Evolutionary conservation across 768 basidiomycete genomes (phyloP).

Genomic region (Boletus tomentosulus): DNA sequence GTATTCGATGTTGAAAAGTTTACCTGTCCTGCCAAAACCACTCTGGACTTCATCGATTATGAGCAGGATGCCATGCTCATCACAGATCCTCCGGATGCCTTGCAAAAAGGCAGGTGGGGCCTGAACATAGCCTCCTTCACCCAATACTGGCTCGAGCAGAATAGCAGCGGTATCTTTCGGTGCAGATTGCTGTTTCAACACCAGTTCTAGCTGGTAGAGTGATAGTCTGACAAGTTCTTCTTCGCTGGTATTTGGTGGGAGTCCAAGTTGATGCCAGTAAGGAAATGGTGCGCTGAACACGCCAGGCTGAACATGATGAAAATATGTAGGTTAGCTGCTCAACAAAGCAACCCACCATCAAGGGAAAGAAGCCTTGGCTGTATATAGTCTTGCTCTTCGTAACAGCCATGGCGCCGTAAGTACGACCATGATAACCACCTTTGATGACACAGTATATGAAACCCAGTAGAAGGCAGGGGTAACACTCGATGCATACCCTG

Average conservation of each 20-base stretch:
- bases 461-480: background rate
- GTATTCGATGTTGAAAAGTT: constrained; percentile 76
- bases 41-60: constrained; percentile 87
- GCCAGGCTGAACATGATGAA: constrained; percentile 55
- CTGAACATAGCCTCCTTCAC: constrained; percentile 94
- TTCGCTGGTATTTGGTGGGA: constrained; percentile 51
- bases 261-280: constrained; percentile 84
- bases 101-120: constrained; percentile 77
- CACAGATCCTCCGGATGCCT: constrained; percentile 80
- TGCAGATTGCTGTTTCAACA: constrained; percentile 75
- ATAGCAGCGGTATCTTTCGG: constrained; percentile 91
- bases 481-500: constrained; percentile 51
- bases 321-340: background rate
- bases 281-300: constrained; percentile 82
- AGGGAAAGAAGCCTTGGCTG: constrained; percentile 68
- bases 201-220: constrained; percentile 76
- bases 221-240: constrained; percentile 57
- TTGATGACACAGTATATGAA: background rate
- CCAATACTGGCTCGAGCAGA: constrained; percentile 87
- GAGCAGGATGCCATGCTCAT: constrained; percentile 79
- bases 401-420: constrained; percentile 88
- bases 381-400: constrained; percentile 95
- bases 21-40: constrained; percentile 87
- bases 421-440: constrained; percentile 89
- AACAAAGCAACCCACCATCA: constrained; percentile 59